Evolutionary conservation across 2,329 filamentous ascomycete species (phyloP), one percentile per base, ranked within the genome.

Genomic region (Apiospora saccharicola): DNA sequence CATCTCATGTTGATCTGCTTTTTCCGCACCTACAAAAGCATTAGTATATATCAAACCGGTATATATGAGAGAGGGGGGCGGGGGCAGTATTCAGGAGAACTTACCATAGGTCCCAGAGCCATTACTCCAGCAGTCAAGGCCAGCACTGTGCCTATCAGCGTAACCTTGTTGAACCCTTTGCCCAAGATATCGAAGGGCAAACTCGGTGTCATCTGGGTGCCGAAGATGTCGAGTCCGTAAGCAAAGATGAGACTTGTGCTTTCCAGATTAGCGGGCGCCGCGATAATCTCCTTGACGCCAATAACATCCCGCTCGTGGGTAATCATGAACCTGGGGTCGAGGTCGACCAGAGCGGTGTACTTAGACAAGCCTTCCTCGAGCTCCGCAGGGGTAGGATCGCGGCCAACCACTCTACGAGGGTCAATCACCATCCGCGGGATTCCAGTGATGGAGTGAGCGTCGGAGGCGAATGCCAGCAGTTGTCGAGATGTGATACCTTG

Each of bases 211-310:
- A 97, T 90, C 70, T 95, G 87, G 0, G 95, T 96, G 19, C 93
- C 95, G 76, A 97, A 99, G 1, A 98, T 85, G 81, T 99, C 96
- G 19, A 94, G 81, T 4, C 96, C 96, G 78, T 93, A 98, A 0
- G 94, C 95, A 78, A 98, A 92, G 16, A 99, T 89, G 71, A 98
- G 82, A 78, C 93, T 96, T 0, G 96, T 98, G 83, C 95, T 98
- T 85, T 99, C 96, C 43, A 99, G 88, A 5, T 94, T 82, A 1
- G 94, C 93, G 0, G 95, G 93, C 24, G 89, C 89, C 0, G 94
- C 91, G 43, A 96, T 88, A 26, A 98, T 90, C 67, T 90, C 85
- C 73, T 89, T 86, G 57, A 98, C 88, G 7, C 94, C 95, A 2
- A 95, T 73, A 0, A 98, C 89, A 75, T 98, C 94, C 26, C 95